These are phyloP conservation scores for Yamadazyma kitorensis DNA, from an alignment of 805 yeast genomes.

Conservation along the genomic window DNA sequence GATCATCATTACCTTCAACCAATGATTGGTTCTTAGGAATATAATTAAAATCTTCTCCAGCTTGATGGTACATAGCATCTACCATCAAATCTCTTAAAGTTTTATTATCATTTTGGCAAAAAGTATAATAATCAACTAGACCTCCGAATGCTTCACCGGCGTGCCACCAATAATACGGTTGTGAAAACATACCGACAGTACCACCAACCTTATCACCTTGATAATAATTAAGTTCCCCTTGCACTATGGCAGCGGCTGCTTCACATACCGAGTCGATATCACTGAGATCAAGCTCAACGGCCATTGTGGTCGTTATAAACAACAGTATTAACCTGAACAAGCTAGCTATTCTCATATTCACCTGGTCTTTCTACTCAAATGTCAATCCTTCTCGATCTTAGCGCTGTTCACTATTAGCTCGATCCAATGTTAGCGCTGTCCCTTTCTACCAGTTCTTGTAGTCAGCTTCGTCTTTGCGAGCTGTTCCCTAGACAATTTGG, in stretches of 20 bases:
- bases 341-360: too few species aligned
- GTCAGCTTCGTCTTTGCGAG: too few species aligned
- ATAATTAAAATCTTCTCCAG: constrained; percentile 39
- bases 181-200: constrained; percentile 42
- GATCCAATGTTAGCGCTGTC: too few species aligned
- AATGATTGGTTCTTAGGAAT: constrained; percentile 46
- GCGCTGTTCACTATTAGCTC: too few species aligned
- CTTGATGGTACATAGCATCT: constrained; percentile 43
- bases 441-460: too few species aligned
- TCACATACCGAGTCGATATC: constrained; percentile 38
- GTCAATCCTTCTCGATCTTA: too few species aligned
- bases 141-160: constrained; percentile 53
- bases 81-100: constrained; percentile 27
- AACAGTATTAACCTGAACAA: too few species aligned
- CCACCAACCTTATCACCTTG: constrained; percentile 42
- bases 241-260: constrained; percentile 32
- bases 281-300: constrained; percentile 38
- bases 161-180: constrained; percentile 53
- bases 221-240: constrained; percentile 47
- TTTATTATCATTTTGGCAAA: constrained; percentile 33
- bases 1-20: constrained; percentile 52
- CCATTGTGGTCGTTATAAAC: constrained; percentile 10
- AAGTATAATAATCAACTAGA: constrained; percentile 37
- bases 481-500: too few species aligned
- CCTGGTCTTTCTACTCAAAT: too few species aligned